Evolutionary conservation across 495 filamentous ascomycete species (phyloP), one percentile per base, ranked within the genome.

Genomic region (Penicillium egyptiacum): DNA sequence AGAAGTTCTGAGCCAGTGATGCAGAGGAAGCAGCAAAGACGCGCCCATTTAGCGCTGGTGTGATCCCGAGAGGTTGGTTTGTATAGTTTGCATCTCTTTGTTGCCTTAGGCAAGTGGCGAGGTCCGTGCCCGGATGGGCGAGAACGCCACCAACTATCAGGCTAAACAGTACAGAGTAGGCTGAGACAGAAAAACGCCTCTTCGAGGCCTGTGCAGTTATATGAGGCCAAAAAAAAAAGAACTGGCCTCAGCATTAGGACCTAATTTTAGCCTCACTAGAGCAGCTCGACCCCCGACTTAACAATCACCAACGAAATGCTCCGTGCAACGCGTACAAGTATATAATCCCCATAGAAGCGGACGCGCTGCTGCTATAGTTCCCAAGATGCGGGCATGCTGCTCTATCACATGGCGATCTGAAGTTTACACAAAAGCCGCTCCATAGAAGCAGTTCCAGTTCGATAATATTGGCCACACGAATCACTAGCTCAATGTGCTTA

Each of bases 1-100:
- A 51, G 20, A 51, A 39, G 16, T 9, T 22, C 47, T 22, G 47
- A 16, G 25, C 8, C 31, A 26, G 39, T 25, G 25, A 43, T 53
- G 49, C 23, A 16, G 49, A 52, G 35, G 50, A 53, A 53, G 22
- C 20, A 51, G 49, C 45, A 31, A 48, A 42, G 23, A 53, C 50
- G 25, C 50, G 50, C 37, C 17, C 48, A 51, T 35, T 48, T 30
- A 42, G 16, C 25, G 50, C 25, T 19, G 50, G 39, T 43, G 45
- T 39, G 35, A n/a, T n/a, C 16, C 35, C 16, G 35, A 9, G 7
- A 17, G 16, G 16, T n/a, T 17, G 3, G 35, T 39, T 39, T 39
- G 35, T 39, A 39, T 9, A 3, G 16, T 39, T 39, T 39, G 35
- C 35, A 39, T 39, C 0, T 7, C 0, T 17, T n/a, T 17, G n/a